Conservation (phyloP, 2,329 filamentous ascomycete species). For the Neofusicoccum sp. region DNA sequence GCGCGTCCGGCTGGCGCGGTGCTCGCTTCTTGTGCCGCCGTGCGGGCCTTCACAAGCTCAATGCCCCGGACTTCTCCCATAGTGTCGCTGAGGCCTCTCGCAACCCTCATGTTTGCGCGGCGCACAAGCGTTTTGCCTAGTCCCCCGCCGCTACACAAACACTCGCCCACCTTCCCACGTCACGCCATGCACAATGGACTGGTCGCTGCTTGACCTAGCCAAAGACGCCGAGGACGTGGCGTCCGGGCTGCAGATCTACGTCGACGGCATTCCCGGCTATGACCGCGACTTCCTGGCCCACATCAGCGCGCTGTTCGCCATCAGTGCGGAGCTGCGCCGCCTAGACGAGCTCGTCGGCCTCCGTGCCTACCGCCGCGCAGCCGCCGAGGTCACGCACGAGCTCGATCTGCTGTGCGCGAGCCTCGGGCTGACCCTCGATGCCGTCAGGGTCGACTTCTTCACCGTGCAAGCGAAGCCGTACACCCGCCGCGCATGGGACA, state of each 20-base stretch:
- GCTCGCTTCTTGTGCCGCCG: slow-evolving; percentile 10
- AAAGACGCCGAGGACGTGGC: slow-evolving; percentile 57
- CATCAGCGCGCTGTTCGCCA: slow-evolving; percentile 58
- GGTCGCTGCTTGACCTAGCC: slow-evolving; percentile 45
- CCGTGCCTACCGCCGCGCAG: slow-evolving; percentile 36
- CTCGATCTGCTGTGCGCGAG: slow-evolving; percentile 19
- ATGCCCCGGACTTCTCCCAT: slow-evolving; percentile 14
- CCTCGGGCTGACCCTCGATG: slow-evolving; percentile 13
- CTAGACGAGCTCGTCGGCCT: slow-evolving; percentile 50
- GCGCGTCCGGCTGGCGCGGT: not conserved
- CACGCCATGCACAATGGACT: slow-evolving; percentile 40
- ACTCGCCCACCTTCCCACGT: slow-evolving; percentile 23
- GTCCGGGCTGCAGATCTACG: slow-evolving; percentile 53
- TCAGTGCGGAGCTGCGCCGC: slow-evolving; percentile 54
- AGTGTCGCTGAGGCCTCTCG: not conserved
- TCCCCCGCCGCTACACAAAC: slow-evolving; percentile 13
- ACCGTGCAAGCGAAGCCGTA: not conserved
- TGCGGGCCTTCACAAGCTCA: not conserved
- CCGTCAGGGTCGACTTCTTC: slow-evolving; percentile 11
- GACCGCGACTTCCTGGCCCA: slow-evolving; percentile 56
- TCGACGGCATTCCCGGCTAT: slow-evolving; percentile 53
- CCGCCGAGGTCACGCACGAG: slow-evolving; percentile 24
- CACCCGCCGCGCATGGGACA: slow-evolving; percentile 9
- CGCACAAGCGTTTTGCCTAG: slow-evolving; percentile 9
- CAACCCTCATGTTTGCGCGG: slow-evolving; percentile 3